Percentiles rank a stretch among this genome's conserved stretches.
Evolutionary conservation across 2,329 filamentous ascomycete genomes (phyloP).

Genomic region (Fusarium oxysporum): DNA sequence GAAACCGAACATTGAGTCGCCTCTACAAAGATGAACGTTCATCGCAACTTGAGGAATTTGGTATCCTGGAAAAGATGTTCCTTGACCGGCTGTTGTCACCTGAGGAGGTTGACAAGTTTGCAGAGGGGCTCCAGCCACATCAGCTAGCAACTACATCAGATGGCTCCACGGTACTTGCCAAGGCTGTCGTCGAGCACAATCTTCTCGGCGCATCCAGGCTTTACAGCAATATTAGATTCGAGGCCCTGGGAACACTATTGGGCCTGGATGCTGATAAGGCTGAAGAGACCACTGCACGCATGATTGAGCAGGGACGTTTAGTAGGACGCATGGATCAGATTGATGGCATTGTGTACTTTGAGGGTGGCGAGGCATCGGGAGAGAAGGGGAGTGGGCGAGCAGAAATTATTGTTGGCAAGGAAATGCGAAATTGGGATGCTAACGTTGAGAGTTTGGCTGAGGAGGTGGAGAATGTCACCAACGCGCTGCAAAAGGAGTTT

Average conservation of each 20-base stretch:
- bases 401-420: conserved; percentile 71
- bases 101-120: conserved; percentile 88
- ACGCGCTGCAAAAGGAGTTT: conserved; percentile 82
- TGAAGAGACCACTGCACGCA: conserved; percentile 90
- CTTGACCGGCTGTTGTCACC: conserved; percentile 85
- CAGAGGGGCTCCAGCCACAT: conserved; percentile 82
- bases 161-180: conserved; percentile 91
- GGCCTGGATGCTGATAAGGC: conserved; percentile 84
- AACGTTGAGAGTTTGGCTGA: conserved; percentile 89
- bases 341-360: conserved; percentile 87
- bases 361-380: conserved; percentile 76
- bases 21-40: conserved; percentile 95
- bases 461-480: conserved; percentile 88
- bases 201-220: conserved; percentile 84
- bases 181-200: conserved; percentile 96
- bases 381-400: conserved; percentile 75
- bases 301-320: conserved; percentile 95
- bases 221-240: conserved; percentile 81
- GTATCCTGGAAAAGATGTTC: conserved; percentile 97
- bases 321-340: conserved; percentile 95
- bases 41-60: conserved; percentile 78
- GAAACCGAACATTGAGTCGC: conserved; percentile 81
- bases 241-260: conserved; percentile 80
- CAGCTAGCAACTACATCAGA: conserved; percentile 92
- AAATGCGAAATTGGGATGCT: conserved; percentile 87